Conservation (phyloP, 441 rosid genomes). For the Pelargonium fulgidum region DNA sequence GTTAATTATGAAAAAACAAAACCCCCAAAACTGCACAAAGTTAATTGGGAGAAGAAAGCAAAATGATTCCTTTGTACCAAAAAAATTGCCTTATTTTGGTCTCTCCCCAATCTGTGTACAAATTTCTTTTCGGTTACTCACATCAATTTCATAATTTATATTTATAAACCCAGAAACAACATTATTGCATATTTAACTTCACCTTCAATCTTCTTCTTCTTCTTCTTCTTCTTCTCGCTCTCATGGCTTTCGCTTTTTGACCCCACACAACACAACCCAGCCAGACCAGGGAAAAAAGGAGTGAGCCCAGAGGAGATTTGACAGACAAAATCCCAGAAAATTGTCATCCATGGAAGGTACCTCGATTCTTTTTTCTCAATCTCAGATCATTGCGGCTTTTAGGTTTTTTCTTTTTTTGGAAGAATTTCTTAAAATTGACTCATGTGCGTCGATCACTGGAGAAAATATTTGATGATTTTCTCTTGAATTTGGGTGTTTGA, state of each 20-base stretch:
- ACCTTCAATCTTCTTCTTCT: background rate
- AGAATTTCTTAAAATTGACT: background rate
- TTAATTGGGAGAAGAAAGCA: background rate
- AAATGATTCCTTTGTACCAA: background rate
- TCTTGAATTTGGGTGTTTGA: background rate
- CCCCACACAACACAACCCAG: background rate
- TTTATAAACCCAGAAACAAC: constrained; percentile 3
- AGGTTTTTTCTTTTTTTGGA: background rate
- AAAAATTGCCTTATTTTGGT: background rate
- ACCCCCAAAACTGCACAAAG: background rate
- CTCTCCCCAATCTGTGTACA: background rate
- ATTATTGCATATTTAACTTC: constrained; percentile 8
- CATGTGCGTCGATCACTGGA: background rate
- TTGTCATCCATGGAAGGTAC: constrained; percentile 6
- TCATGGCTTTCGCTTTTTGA: constrained; percentile 6
- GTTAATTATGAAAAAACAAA: background rate
- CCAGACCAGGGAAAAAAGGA: background rate
- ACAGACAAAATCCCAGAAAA: background rate
- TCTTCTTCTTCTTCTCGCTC: too few relatives aligned
- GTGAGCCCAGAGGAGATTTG: background rate
- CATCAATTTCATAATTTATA: background rate
- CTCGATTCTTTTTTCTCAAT: constrained; percentile 2
- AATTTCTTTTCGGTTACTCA: background rate
- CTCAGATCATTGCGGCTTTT: background rate
- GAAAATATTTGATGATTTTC: background rate